Percentiles rank a stretch among this genome's conserved stretches.
Conservation (phyloP, 176 grass and related monocot species). For the Hordeum marinum region DNA sequence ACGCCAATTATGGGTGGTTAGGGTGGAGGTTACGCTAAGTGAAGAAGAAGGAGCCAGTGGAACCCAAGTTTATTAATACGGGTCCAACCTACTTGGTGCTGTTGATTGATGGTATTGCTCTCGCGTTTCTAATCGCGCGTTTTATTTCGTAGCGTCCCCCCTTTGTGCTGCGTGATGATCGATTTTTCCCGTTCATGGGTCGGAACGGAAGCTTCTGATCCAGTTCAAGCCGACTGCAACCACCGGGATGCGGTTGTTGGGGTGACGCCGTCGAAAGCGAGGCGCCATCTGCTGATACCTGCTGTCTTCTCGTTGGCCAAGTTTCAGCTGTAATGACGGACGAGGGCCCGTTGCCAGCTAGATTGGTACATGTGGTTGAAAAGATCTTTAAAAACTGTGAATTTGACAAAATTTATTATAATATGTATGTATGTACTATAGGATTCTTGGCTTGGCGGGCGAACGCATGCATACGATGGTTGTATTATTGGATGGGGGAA, state of each 20-base stretch:
- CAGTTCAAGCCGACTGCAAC: neutral
- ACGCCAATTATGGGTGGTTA: neutral
- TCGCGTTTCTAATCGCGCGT: neutral
- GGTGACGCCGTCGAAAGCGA: slow-evolving; percentile 10
- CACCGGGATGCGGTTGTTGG: slow-evolving; percentile 16
- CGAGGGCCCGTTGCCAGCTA: neutral
- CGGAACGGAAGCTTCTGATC: neutral
- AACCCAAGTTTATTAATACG: neutral
- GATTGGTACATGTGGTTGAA: neutral
- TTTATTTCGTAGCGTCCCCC: neutral
- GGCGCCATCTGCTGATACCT: neutral
- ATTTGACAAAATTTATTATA: neutral
- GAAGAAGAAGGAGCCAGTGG: neutral
- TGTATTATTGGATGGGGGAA: neutral
- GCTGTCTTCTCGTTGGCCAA: neutral
- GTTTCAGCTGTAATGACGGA: neutral
- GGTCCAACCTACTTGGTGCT: neutral
- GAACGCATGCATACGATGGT: neutral
- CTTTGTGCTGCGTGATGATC: neutral
- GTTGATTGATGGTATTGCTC: too few species aligned
- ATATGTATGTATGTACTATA: neutral
- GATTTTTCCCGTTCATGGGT: neutral
- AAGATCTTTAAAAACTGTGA: neutral
- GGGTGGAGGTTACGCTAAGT: slow-evolving; percentile 3
- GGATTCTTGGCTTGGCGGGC: too few species aligned